Evolutionary conservation across 2,329 filamentous ascomycete genomes (phyloP).

Genomic region (Scedosporium dehoogii): DNA sequence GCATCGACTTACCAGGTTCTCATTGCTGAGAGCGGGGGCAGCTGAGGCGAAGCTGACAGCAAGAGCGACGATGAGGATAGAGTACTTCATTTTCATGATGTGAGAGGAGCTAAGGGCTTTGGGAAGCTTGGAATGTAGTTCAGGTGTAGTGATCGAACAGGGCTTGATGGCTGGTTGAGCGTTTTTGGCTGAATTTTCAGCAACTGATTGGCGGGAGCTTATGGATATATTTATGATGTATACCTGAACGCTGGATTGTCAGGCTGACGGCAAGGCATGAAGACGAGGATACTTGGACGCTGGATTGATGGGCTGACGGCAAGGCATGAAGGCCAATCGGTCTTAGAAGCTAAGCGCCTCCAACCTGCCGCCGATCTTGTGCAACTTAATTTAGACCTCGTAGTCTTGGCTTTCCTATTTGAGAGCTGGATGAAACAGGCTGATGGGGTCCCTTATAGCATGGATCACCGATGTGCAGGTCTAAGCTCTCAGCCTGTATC

Average conservation of each 20-base stretch:
- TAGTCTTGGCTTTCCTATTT: neutral
- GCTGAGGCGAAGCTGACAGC: neutral
- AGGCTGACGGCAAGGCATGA: neutral
- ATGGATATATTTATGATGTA: neutral
- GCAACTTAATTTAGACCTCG: neutral
- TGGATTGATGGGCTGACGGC: neutral
- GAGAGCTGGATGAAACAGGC: too few relatives aligned
- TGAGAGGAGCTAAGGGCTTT: neutral
- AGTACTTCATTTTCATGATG: neutral
- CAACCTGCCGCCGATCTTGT: neutral
- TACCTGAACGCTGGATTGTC: neutral
- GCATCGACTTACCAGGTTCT: neutral
- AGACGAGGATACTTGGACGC: neutral
- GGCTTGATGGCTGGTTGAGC: neutral
- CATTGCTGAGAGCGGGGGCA: neutral
- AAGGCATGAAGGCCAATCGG: neutral
- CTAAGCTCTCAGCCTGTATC: neutral
- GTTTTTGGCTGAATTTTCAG: neutral
- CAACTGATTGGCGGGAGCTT: neutral
- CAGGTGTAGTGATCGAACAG: neutral
- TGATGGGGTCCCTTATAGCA: neutral
- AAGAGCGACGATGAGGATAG: neutral
- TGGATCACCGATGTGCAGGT: neutral
- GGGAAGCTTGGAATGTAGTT: neutral
- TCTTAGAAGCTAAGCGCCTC: neutral